Conservation (phyloP, 345 rosid genomes). For the Capsella bursapastoris region DNA sequence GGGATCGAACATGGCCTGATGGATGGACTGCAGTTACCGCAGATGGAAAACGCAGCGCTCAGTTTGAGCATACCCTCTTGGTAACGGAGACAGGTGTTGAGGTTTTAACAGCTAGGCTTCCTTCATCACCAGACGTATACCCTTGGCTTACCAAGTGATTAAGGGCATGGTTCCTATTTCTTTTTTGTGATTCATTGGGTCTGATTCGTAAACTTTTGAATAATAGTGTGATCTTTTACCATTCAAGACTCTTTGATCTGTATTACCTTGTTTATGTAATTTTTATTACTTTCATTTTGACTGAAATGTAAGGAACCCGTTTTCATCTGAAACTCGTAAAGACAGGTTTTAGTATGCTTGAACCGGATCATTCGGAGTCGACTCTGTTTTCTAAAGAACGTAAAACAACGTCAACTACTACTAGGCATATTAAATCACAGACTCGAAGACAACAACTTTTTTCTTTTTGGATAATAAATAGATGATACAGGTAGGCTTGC, state of each 20-base stretch:
- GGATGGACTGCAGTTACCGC: conserved; percentile 97
- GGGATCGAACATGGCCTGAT: conserved; percentile 96
- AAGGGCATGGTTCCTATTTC: neutral
- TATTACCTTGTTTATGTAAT: conserved; percentile 20
- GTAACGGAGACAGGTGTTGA: conserved; percentile 94
- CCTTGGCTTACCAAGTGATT: conserved; percentile 69
- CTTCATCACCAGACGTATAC: conserved; percentile 72
- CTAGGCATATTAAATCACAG: neutral
- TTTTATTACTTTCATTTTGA: conserved; percentile 9
- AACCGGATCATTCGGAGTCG: too few species aligned
- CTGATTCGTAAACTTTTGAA: neutral
- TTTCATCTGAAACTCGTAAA: neutral
- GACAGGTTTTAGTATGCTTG: neutral
- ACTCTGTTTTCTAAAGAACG: too few species aligned
- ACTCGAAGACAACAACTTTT: neutral
- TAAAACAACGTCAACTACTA: too few species aligned
- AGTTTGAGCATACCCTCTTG: conserved; percentile 97
- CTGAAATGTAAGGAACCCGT: conserved; percentile 16
- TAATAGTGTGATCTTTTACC: conserved; percentile 16
- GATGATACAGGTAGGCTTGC: conserved; percentile 15
- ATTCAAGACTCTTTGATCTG: conserved; percentile 2
- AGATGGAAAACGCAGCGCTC: conserved; percentile 97
- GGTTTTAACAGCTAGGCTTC: conserved; percentile 85
- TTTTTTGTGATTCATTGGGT: conserved; percentile 10
- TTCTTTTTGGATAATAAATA: neutral